Evolutionary conservation across 495 filamentous ascomycete species (phyloP), one percentile per base, ranked within the genome.

Genomic region (Daldinia concentrica): DNA sequence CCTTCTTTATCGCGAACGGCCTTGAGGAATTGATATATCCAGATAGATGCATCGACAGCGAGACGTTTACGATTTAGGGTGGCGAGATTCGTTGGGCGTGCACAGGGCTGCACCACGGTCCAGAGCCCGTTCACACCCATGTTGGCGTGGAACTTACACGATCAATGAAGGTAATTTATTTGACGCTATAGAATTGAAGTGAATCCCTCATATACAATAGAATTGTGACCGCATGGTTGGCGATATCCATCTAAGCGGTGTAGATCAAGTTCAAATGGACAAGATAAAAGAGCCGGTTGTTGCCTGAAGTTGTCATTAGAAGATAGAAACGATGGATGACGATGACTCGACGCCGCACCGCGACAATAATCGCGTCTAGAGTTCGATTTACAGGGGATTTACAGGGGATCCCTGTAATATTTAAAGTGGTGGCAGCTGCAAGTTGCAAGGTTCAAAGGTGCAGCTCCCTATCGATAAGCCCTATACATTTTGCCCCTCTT

Each of bases 1-100:
- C 95, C 95, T 81, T 99, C 95, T 75, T 97, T 97, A 80, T 99
- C 95, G 73, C 95, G 93, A 1, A 99, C 96, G 17, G 95, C 95
- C 82, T 99, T 99, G 68, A 99, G 87, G 77, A 99, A 99, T 78
- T 99, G 95, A 82, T 99, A 99, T 65, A 99, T 98, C 95, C 95
- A 99, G 75, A 98, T 99, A 3, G 93, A 97, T 58, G 96, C 95
- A 80, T 99, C 95, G 79, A 99, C 92, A 30, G 95, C 95, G 65
- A 99, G 89, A 24, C 95, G 93, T 78, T 97, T 97, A 66, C 90
- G 90, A 78, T 97, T 97, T 58, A 99, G 90, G 1, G 95, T 97
- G 77, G 96, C 93, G 72, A 99, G 91, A 80, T 97, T 97, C 66
- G 95, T 94, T 17, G 91, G 91, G 24, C 91, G 89, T 27, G 95